Evolutionary conservation across 805 yeast genomes (phyloP), one percentile per base, ranked within the genome.

Genomic region (Barnettozyma californica): DNA sequence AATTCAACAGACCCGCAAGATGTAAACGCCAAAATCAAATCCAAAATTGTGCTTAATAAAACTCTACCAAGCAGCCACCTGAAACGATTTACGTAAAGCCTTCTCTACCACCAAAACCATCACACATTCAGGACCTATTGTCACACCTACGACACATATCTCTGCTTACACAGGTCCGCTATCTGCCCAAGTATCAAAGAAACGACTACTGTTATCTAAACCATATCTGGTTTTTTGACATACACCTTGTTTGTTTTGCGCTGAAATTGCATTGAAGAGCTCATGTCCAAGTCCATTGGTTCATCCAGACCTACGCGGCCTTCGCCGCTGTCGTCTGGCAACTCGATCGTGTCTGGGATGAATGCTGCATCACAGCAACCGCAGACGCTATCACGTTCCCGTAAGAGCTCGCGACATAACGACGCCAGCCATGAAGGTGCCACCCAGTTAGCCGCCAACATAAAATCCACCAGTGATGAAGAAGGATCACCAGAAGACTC

Each of bases 241-340:
- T n/a, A n/a, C n/a, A n/a, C n/a, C n/a, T n/a, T n/a, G n/a, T n/a
- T n/a, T n/a, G n/a, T 26, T 13, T 10, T 10, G 16, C 11, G 11
- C 33, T 16, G 9, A 14, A 13, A 14, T 18, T 29, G 9, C 9
- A 29, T 8, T 29, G 16, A 29, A 29, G 33, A 29, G 33, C 33
- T 29, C 33, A 29, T 29, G 33, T 16, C 33, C 33, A 35, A 35
- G 21, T 11, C 38, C 11, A 35, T 19, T 16, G 38, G 52, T 27
- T 37, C 41, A 18, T 41, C 50, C 13, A 49, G 29, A 29, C 55
- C 55, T 5, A 50, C 46, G 39, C 55, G 55, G 53, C 55, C 55
- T 19, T 52, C 55, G 25, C 55, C 55, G 9, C 36, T 52, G 31
- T 50, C 53, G n/a, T 38, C 53, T 18, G 38, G 21, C 21, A 35